These are phyloP conservation scores for Metarhizium anisopliae DNA, from an alignment of 2,329 filamentous ascomycete genomes.

Conservation along the genomic window DNA sequence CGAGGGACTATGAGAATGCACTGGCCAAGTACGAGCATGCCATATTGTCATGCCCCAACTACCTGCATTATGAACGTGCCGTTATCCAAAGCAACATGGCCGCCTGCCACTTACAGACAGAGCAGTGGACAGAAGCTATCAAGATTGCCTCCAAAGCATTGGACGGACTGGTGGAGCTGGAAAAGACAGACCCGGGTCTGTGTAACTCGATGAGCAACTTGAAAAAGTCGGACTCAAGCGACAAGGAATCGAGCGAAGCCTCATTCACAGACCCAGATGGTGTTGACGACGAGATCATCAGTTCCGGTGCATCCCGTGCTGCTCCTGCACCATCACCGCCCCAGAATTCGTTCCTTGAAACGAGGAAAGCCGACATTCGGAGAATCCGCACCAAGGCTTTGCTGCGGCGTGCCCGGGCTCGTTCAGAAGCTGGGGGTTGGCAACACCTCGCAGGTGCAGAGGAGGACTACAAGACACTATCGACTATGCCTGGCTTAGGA, in stretches of 20 bases:
- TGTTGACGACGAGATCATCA: constrained; percentile 50
- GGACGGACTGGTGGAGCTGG: constrained; percentile 59
- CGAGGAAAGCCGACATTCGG: constrained; percentile 49
- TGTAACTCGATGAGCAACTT: constrained; percentile 8
- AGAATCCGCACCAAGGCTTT: constrained; percentile 78
- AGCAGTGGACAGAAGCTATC: constrained; percentile 77
- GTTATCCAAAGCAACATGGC: constrained; percentile 84
- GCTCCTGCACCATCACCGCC: constrained; percentile 24
- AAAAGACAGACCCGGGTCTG: constrained; percentile 23
- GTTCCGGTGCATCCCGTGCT: constrained; percentile 45
- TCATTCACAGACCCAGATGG: constrained; percentile 30
- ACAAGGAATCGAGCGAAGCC: background rate
- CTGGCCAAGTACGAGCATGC: constrained; percentile 78
- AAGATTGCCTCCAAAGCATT: constrained; percentile 65
- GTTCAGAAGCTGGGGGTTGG: constrained; percentile 67
- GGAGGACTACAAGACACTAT: constrained; percentile 68
- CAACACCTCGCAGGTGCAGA: constrained; percentile 66
- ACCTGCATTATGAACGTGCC: constrained; percentile 80
- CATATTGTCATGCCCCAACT: constrained; percentile 67
- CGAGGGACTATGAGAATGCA: constrained; percentile 64
- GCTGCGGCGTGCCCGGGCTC: constrained; percentile 67
- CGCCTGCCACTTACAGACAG: constrained; percentile 77
- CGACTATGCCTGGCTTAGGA: constrained; percentile 46
- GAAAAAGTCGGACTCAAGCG: constrained; percentile 28
- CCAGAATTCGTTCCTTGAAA: constrained; percentile 9